Base-by-base conservation (phyloP, 345 rosid genomes). In the Microcos paniculata region DNA sequence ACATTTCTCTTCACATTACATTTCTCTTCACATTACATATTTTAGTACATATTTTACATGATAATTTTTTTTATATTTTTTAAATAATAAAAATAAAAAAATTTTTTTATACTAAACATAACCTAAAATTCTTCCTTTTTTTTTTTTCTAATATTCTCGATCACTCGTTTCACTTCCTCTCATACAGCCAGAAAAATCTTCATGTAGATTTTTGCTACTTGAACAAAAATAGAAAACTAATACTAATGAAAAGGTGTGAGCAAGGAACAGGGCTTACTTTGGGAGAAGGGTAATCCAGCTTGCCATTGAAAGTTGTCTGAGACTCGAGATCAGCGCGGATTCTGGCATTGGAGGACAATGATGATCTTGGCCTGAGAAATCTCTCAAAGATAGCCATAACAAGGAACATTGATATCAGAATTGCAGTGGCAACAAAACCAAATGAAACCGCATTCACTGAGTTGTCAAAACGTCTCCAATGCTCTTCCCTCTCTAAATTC, bases 401-500 rank as follows among this genome's bases (percentile, higher is more conserved):
- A 43, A 94, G 90, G 85, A 94, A 94, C 91, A 92, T 88, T 56
- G 90, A 87, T 57, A 92, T 87, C 80, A 92, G 92, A 80, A 91
- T 86, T 75, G 93, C 96, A 14, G 97, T 93, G 15, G 95, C 97
- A 26, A 90, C 92, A 77, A 93, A 89, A 43, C 97, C 92, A 73
- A 93, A 92, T 11, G 98, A 89, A 70, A 94, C 92, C 13, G 98
- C 97, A 80, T 90, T 89, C 31, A 94, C 92, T 15, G 98, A 86
- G 86, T 85, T 89, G 79, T 88, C 93, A 67, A 88, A 86, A 80
- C 71, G 82, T 46, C 83, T 85, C 91, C 88, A 89, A 49, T 85
- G 92, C 38, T 83, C 96, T 6, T 82, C 92, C 70, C 78, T 85
- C 13, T 79, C 82, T 15, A 74, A 33, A 53, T 53, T 76, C 70